Evolutionary conservation across 225 moss, liverwort and hornwort species (phyloP), one percentile per base, ranked within the genome.

Genomic region (Bryum argenteum): DNA sequence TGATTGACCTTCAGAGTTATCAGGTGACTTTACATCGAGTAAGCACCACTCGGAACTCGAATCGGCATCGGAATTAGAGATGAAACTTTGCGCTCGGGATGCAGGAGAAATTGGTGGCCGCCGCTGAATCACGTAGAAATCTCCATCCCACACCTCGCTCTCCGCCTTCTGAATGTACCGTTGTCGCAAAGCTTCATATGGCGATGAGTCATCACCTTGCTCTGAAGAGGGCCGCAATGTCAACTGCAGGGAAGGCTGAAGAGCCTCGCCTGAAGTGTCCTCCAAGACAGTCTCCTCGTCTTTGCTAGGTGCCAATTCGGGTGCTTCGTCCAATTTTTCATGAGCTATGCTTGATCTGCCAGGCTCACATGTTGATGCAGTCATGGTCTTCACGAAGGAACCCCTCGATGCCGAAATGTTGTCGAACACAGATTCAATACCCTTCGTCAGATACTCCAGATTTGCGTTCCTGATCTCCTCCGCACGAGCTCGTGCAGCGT

Each of bases 61-160:
- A 7, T 18, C 66, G 22, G 10, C 9, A 44, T 64, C 20, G 10
- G n/a, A 14, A 28, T 73, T 21, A 40, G 7, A 39, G 19, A 60
- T 21, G 33, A 37, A 43, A 43, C 56, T 65, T 21, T 65, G 56
- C 20, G 45, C 45, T 64, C 43, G 64, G 8, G 51, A 50, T 8
- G 23, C 40, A 61, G 61, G 16, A 16, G 22, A 48, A 2, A 33
- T 58, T 45, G 58, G 28, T 45, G 44, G 61, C 56, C 54, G 51
- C n/a, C 22, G 43, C 71, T 22, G 60, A 19, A 24, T 26, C 23
- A 54, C 47, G 43, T 60, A 70, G 12, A 61, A 16, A 16, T 26
- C 45, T 16, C 53, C 73, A 10, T 38, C 69, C 33, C 77, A 54
- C 19, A 74, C 66, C 43, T 77, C 74, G 47, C 82, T 78, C 61